Percentiles rank a stretch among this genome's conserved stretches.
Evolutionary conservation across 225 moss, liverwort and hornwort species (phyloP).

Genomic region (Sphagnum tenellum): DNA sequence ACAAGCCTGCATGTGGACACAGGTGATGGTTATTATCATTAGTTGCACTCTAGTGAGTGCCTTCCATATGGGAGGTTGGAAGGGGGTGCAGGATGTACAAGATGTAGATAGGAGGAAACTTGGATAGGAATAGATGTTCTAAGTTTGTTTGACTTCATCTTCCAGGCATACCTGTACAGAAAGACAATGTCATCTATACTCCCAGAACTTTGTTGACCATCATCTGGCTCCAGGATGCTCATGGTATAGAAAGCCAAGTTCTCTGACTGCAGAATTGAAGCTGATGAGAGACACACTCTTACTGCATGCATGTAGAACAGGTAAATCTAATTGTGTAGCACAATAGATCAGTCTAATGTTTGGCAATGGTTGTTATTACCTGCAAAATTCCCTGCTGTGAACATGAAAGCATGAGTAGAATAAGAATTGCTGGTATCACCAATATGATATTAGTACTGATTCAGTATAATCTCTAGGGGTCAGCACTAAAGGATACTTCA

Average conservation of each 20-base stretch:
- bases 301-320: no score
- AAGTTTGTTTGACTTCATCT: neutral
- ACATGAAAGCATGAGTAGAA: no score
- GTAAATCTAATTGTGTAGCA: no score
- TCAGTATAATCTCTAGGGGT: neutral
- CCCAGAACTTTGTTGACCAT: conserved; percentile 10
- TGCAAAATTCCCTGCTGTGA: no score
- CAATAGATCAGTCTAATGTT: no score
- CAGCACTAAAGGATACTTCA: no score
- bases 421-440: no score
- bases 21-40: neutral
- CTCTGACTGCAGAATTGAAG: conserved; percentile 37
- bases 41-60: neutral
- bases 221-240: conserved; percentile 63
- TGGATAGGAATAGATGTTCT: neutral
- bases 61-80: no score
- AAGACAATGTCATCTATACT: conserved; percentile 54
- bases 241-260: conserved; percentile 67
- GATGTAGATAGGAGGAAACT: neutral
- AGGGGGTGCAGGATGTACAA: no score
- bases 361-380: no score
- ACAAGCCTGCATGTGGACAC: conserved; percentile 45
- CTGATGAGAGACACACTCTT: no score
- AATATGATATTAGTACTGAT: neutral
- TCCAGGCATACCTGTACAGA: conserved; percentile 56